Evolutionary conservation across 768 basidiomycete genomes (phyloP), one percentile per base, ranked within the genome.

Genomic region (Thelephora aurantiotincta): DNA sequence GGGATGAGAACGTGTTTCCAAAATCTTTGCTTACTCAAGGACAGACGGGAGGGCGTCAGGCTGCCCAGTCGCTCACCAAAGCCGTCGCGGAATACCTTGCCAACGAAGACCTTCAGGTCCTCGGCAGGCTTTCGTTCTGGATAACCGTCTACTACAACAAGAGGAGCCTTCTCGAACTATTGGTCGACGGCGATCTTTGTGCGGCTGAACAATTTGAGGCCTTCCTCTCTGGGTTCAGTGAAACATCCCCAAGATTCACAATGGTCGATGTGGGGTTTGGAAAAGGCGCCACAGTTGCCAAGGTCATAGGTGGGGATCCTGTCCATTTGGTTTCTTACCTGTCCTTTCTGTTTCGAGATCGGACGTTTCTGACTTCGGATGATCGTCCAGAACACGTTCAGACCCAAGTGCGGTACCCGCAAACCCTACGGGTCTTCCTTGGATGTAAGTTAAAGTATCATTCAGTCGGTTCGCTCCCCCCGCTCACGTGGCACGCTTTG

Each of bases 51-150:
- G 84, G 84, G 23, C 63, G 66, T 14, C 69, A 71, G 48, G 68
- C 71, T 38, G 77, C 80, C 23, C 77, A 81, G 55, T 69, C 71
- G 45, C 65, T 86, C 48, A 85, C 82, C 16, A 76, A 79, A 60
- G 68, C 67, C 5, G 79, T 87, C 45, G 81, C 80, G 37, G 77
- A 77, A 51, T 74, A 81, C 62, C 68, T 87, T 46, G 68, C 77
- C 46, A 68, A 66, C 54, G 77, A 84, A 57, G 75, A 74, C 45
- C 64, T 78, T 44, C 75, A 75, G 47, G 68, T 74, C 48, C 72
- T 76, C 49, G 78, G 76, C 26, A 71, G 78, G 7, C 68, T 83
- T 35, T 82, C 82, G 22, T 83, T 85, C 60, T 86, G 81, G 82
- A 74, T 83, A 44, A 76, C 75, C 38, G 60, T 87, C 51, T 86